Conservation (phyloP, 2,329 filamentous ascomycete genomes). For the Cladophialophora chaetospira region DNA sequence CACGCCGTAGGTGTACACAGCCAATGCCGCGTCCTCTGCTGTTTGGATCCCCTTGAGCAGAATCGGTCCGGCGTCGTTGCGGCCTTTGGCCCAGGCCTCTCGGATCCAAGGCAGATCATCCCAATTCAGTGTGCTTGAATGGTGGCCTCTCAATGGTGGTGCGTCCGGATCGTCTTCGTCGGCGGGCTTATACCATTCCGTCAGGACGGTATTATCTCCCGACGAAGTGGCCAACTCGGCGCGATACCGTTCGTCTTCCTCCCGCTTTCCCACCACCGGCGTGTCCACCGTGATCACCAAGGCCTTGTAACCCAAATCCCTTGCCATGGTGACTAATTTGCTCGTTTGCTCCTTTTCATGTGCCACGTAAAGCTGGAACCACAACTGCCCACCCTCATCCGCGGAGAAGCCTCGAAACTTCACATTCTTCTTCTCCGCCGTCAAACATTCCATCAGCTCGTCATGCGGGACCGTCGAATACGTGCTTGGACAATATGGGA, state of each 20-base stretch:
- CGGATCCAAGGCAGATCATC: conserved; percentile 56
- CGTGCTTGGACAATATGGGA: conserved; percentile 41
- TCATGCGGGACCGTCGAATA: conserved; percentile 38
- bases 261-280: conserved; percentile 53
- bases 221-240: conserved; percentile 40
- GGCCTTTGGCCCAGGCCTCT: conserved; percentile 37
- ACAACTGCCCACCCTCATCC: conserved; percentile 35
- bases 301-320: conserved; percentile 25
- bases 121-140: conserved; percentile 57
- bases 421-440: conserved; percentile 4
- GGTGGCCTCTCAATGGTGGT: conserved; percentile 54
- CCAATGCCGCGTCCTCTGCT: conserved; percentile 57
- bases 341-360: conserved; percentile 51
- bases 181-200: conserved; percentile 45
- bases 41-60: conserved; percentile 61
- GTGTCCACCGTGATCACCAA: conserved; percentile 34
- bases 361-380: conserved; percentile 57
- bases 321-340: conserved; percentile 45
- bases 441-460: conserved; percentile 35
- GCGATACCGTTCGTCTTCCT: conserved; percentile 59
- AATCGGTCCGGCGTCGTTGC: conserved; percentile 53
- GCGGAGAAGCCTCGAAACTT: conserved; percentile 32
- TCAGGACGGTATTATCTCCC: conserved; percentile 35
- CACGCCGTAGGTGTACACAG: conserved; percentile 49
- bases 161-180: conserved; percentile 52